Conservation (phyloP, 805 yeast genomes). For the Ogataea polymorpha region DNA sequence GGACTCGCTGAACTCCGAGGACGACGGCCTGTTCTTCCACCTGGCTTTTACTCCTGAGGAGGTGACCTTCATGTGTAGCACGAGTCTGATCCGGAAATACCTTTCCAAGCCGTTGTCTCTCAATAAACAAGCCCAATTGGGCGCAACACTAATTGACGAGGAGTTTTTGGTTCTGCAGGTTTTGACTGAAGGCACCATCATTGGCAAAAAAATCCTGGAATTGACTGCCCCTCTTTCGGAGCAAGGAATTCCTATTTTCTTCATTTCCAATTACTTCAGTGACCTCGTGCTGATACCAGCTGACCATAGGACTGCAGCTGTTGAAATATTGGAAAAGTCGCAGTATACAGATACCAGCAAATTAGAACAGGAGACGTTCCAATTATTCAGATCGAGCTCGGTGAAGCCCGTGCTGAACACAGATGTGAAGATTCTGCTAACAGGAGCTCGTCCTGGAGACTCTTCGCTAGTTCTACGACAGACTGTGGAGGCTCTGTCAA, state of each 20-base stretch:
- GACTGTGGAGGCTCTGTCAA: constrained; percentile 37
- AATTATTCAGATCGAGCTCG: constrained; percentile 33
- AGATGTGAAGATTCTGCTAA: constrained; percentile 42
- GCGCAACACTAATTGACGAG: constrained; percentile 40
- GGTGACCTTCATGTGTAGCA: constrained; percentile 55
- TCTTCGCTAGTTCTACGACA: constrained; percentile 39
- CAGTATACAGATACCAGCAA: constrained; percentile 2
- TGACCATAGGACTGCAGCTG: constrained; percentile 41
- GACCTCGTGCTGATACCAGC: constrained; percentile 62
- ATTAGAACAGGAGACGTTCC: constrained; percentile 37
- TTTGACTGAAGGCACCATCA: constrained; percentile 56
- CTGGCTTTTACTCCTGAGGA: constrained; percentile 62
- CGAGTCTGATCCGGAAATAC: constrained; percentile 34
- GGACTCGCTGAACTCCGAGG: constrained; percentile 24
- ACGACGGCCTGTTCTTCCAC: constrained; percentile 50
- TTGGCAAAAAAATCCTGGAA: constrained; percentile 51
- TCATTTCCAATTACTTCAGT: constrained; percentile 59
- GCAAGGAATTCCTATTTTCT: constrained; percentile 56
- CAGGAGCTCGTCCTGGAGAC: constrained; percentile 58
- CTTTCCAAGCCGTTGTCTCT: constrained; percentile 40
- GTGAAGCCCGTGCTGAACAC: constrained; percentile 45
- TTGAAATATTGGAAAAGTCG: constrained; percentile 38
- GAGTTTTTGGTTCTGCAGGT: constrained; percentile 54
- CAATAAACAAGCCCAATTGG: constrained; percentile 20
- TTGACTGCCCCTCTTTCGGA: constrained; percentile 57